These are phyloP conservation scores for Thalia dealbata DNA, from an alignment of 176 grass and related monocot genomes.

Conservation along the genomic window DNA sequence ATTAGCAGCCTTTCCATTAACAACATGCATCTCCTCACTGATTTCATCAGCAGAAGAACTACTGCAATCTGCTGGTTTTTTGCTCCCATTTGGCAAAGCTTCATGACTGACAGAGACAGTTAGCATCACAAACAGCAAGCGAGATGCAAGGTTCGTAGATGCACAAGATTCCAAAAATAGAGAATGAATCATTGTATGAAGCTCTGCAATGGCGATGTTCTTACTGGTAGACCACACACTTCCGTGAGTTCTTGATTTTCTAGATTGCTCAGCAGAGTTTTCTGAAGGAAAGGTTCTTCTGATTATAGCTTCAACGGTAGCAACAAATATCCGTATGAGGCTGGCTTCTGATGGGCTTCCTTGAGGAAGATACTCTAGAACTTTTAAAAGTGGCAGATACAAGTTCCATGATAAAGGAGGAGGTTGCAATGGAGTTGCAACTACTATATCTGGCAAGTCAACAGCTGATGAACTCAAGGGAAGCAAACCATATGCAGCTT, in stretches of 20 bases:
- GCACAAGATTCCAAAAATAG: conserved; percentile 93
- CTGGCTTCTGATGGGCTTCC: conserved; percentile 98
- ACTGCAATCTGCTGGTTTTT: conserved; percentile 69
- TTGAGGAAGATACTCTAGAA: conserved; percentile 86
- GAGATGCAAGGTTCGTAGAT: conserved; percentile 87
- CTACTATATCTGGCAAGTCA: conserved; percentile 95
- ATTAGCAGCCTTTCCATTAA: conserved; percentile 38
- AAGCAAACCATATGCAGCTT: conserved; percentile 96
- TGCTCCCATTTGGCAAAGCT: conserved; percentile 92
- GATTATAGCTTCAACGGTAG: conserved; percentile 98
- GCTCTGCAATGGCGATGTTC: conserved; percentile 89
- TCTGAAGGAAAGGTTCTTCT: conserved; percentile 85
- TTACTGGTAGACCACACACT: conserved; percentile 45
- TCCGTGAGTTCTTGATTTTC: conserved; percentile 57
- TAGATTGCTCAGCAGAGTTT: conserved; percentile 37
- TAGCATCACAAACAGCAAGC: conserved; percentile 83
- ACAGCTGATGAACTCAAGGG: conserved; percentile 94
- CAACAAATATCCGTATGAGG: conserved; percentile 97
- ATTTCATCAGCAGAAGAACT: conserved; percentile 51
- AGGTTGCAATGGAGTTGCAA: conserved; percentile 87
- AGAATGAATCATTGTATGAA: conserved; percentile 97
- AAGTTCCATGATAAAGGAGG: conserved; percentile 93
- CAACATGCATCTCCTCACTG: conserved; percentile 34
- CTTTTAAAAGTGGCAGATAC: conserved; percentile 84
- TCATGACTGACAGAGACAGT: conserved; percentile 96